Conservation (phyloP, 768 basidiomycete species). For the Rhodotorula toruloides region DNA sequence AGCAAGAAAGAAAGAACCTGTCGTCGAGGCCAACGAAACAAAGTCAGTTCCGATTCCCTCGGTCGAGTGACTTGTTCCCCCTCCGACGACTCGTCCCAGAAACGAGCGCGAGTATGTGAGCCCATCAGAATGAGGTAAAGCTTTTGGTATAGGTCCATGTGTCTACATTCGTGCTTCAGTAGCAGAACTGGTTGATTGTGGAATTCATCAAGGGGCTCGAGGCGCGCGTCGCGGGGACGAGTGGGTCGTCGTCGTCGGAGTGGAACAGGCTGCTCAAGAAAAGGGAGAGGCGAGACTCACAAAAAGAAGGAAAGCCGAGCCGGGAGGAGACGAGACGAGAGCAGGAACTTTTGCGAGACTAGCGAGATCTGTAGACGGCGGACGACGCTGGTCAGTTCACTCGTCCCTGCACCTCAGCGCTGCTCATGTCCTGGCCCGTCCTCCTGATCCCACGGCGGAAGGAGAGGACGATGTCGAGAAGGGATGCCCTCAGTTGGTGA, state of each 20-base stretch:
- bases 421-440: too few species aligned
- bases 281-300: background rate
- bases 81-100: background rate
- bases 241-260: background rate
- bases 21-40: too few species aligned
- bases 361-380: too few species aligned
- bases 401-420: too few species aligned
- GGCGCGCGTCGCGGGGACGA: background rate
- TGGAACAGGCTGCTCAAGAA: background rate
- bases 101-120: background rate
- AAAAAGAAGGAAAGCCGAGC: background rate
- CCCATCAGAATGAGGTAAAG: slow-evolving; percentile 29
- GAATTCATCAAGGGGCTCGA: slow-evolving; percentile 17
- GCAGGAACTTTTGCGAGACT: background rate
- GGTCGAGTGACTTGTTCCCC: background rate
- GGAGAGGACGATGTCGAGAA: too few species aligned
- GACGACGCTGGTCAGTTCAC: background rate
- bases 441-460: too few species aligned
- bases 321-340: background rate
- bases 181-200: slow-evolving; percentile 29
- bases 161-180: slow-evolving; percentile 5
- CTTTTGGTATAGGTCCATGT: slow-evolving; percentile 27
- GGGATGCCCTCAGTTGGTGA: slow-evolving; percentile 23
- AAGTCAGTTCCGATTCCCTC: too few species aligned
- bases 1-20: too few species aligned